These are phyloP conservation scores for Lactarius sp. DNA, from an alignment of 768 basidiomycete species.

Conservation along the genomic window DNA sequence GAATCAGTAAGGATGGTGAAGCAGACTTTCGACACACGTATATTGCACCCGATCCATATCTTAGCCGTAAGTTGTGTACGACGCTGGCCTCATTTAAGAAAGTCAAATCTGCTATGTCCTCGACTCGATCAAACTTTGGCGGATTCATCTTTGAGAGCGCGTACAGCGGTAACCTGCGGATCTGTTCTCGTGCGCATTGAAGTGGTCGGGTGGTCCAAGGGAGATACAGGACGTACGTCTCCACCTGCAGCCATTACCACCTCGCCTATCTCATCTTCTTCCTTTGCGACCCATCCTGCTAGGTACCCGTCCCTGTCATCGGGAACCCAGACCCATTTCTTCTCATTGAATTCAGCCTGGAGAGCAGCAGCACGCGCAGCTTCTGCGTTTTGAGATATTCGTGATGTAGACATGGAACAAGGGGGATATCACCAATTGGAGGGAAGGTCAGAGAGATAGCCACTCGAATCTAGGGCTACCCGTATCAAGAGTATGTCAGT, in stretches of 20 bases:
- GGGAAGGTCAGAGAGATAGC: not conserved
- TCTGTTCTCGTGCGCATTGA: conserved; percentile 35
- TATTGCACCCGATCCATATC: conserved; percentile 89
- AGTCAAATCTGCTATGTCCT: conserved; percentile 96
- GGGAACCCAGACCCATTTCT: conserved; percentile 98
- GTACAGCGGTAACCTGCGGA: conserved; percentile 68
- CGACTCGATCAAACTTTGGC: conserved; percentile 95
- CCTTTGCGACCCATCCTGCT: conserved; percentile 88
- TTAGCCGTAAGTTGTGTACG: conserved; percentile 90
- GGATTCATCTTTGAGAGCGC: conserved; percentile 95
- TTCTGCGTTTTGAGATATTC: conserved; percentile 46
- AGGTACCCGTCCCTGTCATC: conserved; percentile 91
- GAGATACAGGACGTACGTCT: conserved; percentile 49
- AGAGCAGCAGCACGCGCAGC: conserved; percentile 80
- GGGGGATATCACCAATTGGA: not conserved
- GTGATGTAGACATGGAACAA: conserved; percentile 33
- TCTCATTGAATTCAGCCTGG: conserved; percentile 96
- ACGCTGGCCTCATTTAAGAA: conserved; percentile 98
- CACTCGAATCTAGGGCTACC: not conserved
- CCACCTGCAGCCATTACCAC: conserved; percentile 81
- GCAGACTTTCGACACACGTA: conserved; percentile 57
- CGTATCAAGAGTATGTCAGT: conserved; percentile 6
- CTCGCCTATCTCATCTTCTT: conserved; percentile 77
- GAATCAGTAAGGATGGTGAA: conserved; percentile 2
- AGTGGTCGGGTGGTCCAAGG: conserved; percentile 31